Percentiles rank a stretch among this genome's conserved stretches.
phyloP scores from a whole-genome alignment of 768 basidiomycete species.

The Boletus tomentosulus region DNA sequence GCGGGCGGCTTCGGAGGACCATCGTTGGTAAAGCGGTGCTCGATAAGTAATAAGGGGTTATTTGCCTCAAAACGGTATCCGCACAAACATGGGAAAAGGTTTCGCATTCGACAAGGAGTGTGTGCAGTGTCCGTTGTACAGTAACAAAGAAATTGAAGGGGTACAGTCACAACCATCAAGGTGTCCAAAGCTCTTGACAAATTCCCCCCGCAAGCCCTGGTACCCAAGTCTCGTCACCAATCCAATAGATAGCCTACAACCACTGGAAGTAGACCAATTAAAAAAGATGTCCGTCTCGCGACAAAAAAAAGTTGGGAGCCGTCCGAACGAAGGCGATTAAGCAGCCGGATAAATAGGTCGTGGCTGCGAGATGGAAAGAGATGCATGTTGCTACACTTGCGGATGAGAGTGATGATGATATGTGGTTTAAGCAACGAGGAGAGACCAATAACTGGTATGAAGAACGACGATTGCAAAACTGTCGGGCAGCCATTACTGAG shows the following conservation, averaged over 20 bases:
- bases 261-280: not conserved
- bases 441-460: not conserved
- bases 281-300: constrained; percentile 14
- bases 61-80: not conserved
- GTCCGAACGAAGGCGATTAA: constrained; percentile 18
- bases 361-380: constrained; percentile 4
- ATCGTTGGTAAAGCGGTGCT: not conserved
- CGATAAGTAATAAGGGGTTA: not conserved
- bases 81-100: not conserved
- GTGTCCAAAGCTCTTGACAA: constrained; percentile 5
- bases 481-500: not conserved
- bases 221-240: not conserved
- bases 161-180: constrained; percentile 3
- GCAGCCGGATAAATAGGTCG: constrained; percentile 4
- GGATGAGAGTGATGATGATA: not conserved
- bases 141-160: not conserved
- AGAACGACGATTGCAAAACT: not conserved
- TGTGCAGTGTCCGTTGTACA: constrained; percentile 3
- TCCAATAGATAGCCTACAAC: constrained; percentile 5
- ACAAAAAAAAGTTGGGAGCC: constrained; percentile 10
- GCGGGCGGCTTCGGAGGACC: not conserved
- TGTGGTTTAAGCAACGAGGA: not conserved
- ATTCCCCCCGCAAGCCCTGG: not conserved
- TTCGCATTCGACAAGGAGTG: constrained; percentile 14
- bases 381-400: constrained; percentile 4